A percentile compares a stretch with the other conserved stretches of the same genome.
Conservation (phyloP, 352 stramenopile genomes). For the Globisporangium mamillatum region DNA sequence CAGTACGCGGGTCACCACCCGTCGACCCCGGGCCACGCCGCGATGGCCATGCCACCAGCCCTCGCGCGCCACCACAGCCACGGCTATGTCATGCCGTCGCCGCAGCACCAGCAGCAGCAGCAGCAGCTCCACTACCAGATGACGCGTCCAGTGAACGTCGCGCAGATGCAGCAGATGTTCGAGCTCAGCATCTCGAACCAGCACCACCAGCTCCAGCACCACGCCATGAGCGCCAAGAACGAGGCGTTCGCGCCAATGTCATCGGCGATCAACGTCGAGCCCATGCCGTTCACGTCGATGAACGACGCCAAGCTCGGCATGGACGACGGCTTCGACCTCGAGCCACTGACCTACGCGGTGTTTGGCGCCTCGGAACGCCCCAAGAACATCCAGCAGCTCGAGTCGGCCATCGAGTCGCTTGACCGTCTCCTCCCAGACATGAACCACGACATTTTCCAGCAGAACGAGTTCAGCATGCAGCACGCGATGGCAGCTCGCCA, state of each 20-base stretch:
- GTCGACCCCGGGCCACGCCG: constrained; percentile 22
- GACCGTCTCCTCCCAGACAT: constrained; percentile 66
- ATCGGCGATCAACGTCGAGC: constrained; percentile 49
- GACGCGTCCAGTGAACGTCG: constrained; percentile 40
- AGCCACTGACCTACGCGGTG: constrained; percentile 62
- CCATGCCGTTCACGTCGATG: constrained; percentile 50
- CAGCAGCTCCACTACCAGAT: constrained; percentile 33
- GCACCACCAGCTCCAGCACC: constrained; percentile 29
- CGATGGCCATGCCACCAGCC: constrained; percentile 41
- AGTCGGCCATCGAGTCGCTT: constrained; percentile 72
- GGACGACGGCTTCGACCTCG: constrained; percentile 48
- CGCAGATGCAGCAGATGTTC: constrained; percentile 52
- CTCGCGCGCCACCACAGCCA: constrained; percentile 68
- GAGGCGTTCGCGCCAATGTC: constrained; percentile 23
- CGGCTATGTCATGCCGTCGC: constrained; percentile 48
- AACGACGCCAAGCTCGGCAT: constrained; percentile 35
- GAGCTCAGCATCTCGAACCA: constrained; percentile 66
- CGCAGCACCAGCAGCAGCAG: constrained; percentile 22
- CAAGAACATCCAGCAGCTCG: constrained; percentile 62
- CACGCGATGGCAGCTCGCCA: constrained; percentile 17
- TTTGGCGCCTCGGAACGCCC: constrained; percentile 38
- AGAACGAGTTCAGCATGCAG: constrained; percentile 17
- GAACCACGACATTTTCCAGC: constrained; percentile 60
- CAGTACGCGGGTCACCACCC: constrained; percentile 17
- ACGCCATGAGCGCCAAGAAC: constrained; percentile 25